Conservation (phyloP, 1,139 yeast genomes). For the Hyphopichia fennica region DNA sequence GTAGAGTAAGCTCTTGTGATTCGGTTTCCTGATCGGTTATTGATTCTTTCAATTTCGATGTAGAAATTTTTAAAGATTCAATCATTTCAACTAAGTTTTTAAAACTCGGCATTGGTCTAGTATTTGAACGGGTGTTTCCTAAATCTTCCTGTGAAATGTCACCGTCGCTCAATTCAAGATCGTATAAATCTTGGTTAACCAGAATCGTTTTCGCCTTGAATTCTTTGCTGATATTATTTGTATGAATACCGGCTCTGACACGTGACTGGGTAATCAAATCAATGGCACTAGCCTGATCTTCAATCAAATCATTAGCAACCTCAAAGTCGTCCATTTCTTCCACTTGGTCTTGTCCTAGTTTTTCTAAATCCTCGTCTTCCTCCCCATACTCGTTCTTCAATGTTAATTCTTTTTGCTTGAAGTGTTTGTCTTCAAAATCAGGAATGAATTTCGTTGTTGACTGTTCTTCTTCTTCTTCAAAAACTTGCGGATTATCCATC, state of each 20-base stretch:
- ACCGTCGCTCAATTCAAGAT: slow-evolving; percentile 14
- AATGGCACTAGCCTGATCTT: slow-evolving; percentile 11
- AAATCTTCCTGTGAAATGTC: background rate
- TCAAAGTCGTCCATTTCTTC: slow-evolving; percentile 12
- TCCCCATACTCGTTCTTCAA: slow-evolving; percentile 4
- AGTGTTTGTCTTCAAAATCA: background rate
- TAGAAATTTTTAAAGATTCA: background rate
- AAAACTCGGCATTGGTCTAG: too few relatives aligned
- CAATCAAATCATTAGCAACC: slow-evolving; percentile 18
- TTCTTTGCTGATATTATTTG: background rate
- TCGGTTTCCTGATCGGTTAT: background rate
- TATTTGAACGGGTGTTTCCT: too few relatives aligned
- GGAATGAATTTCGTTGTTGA: background rate
- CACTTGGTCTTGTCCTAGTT: slow-evolving; percentile 7
- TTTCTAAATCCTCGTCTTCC: slow-evolving; percentile 5
- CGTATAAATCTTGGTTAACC: slow-evolving; percentile 19
- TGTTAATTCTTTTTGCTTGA: slow-evolving; percentile 6
- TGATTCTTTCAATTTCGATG: background rate
- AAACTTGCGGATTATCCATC: background rate
- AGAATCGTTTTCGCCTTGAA: slow-evolving; percentile 1
- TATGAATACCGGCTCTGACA: background rate
- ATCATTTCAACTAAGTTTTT: background rate
- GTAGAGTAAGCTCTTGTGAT: background rate
- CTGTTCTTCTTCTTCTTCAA: background rate
- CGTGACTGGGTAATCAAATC: slow-evolving; percentile 2